Percentiles rank a stretch among this genome's conserved stretches.
These are phyloP conservation scores for Entophlyctis helioformis DNA, from an alignment of 192 early-diverging fungal species.

Conservation along the genomic window DNA sequence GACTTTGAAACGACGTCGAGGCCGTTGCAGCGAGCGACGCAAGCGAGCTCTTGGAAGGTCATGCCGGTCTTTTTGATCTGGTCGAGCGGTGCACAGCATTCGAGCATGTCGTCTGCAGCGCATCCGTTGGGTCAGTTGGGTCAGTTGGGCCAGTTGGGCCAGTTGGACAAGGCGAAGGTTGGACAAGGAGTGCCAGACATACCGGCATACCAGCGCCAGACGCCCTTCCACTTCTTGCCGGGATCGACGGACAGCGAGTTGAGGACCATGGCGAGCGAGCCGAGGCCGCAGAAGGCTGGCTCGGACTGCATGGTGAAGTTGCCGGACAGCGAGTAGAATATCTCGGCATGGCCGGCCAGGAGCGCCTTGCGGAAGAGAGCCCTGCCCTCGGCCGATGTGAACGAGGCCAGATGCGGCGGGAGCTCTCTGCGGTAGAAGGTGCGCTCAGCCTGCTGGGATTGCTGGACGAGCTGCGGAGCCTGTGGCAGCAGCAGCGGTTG, in stretches of 20 bases:
- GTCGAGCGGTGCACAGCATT: slow-evolving; percentile 38
- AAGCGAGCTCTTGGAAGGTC: slow-evolving; percentile 83
- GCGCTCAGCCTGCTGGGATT: too few relatives aligned
- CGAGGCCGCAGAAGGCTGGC: slow-evolving; percentile 77
- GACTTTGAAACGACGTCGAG: slow-evolving; percentile 61
- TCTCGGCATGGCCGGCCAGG: slow-evolving; percentile 64
- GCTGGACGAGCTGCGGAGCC: too few relatives aligned
- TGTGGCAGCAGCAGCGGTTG: too few relatives aligned
- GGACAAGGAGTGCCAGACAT: too few relatives aligned
- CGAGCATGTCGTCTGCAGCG: slow-evolving; percentile 44
- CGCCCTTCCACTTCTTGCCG: slow-evolving; percentile 78
- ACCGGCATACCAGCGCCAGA: slow-evolving; percentile 79
- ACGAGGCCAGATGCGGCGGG: too few relatives aligned
- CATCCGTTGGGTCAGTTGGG: too few relatives aligned
- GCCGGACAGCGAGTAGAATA: slow-evolving; percentile 73
- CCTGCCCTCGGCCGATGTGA: slow-evolving; percentile 69
- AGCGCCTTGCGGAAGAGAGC: slow-evolving; percentile 69
- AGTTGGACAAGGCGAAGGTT: too few relatives aligned
- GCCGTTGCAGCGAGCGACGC: slow-evolving; percentile 81
- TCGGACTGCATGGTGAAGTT: slow-evolving; percentile 89
- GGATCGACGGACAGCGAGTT: slow-evolving; percentile 90
- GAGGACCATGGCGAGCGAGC: slow-evolving; percentile 84
- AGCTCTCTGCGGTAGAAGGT: too few relatives aligned
- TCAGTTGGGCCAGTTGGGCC: too few relatives aligned
- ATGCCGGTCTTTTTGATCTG: slow-evolving; percentile 73